Conservation (phyloP, 2,329 filamentous ascomycete genomes). For the Orbilia javanica region DNA sequence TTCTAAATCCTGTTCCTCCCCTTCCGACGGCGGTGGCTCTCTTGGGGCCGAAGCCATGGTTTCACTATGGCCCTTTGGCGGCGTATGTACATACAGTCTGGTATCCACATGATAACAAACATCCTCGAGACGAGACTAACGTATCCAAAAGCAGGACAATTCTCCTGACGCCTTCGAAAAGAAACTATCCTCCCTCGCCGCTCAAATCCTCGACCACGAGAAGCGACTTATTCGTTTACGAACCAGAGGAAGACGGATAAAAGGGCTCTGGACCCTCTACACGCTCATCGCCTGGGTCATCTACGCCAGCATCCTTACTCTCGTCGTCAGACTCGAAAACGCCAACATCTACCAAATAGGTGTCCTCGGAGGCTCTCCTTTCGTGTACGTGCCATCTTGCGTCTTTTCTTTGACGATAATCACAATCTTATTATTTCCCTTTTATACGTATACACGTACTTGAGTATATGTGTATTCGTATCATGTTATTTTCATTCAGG, state of each 20-base stretch:
- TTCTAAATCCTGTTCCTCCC: neutral
- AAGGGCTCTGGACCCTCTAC: constrained; percentile 90
- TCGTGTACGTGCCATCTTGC: constrained; percentile 72
- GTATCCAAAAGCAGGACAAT: constrained; percentile 75
- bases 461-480: too few species aligned
- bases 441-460: too few species aligned
- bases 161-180: constrained; percentile 95
- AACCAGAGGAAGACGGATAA: constrained; percentile 79
- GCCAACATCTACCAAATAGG: constrained; percentile 83
- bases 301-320: constrained; percentile 81
- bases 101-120: neutral
- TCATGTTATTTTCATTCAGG: neutral
- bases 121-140: neutral
- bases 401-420: neutral
- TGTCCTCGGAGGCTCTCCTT: constrained; percentile 80
- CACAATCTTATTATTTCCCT: neutral
- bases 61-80: constrained; percentile 61
- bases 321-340: constrained; percentile 86
- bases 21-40: constrained; percentile 11
- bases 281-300: constrained; percentile 90
- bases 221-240: constrained; percentile 79
- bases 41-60: constrained; percentile 56
- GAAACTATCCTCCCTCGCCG: constrained; percentile 82
- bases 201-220: constrained; percentile 82
- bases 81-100: constrained; percentile 51